Evolutionary conservation across 78 protist genomes (phyloP).

Genomic region (Emiliania huxleyi): DNA sequence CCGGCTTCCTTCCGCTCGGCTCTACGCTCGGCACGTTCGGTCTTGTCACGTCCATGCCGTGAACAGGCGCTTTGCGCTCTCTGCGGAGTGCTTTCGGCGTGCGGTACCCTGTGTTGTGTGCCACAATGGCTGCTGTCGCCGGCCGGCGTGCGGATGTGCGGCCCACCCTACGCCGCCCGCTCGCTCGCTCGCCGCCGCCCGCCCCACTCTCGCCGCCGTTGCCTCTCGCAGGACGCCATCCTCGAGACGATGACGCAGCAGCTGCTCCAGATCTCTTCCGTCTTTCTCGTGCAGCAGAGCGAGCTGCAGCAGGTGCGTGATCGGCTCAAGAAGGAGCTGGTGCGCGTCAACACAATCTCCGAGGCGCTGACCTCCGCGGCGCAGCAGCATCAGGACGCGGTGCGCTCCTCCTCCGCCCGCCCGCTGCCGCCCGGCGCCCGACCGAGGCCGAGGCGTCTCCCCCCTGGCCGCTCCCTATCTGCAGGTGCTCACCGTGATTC

Average conservation of each 20-base stretch:
- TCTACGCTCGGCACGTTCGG: no score
- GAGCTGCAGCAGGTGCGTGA: neutral
- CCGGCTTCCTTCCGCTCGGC: no score
- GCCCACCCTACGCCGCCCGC: no score
- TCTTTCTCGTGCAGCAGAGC: conserved; percentile 11
- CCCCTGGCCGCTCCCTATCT: neutral
- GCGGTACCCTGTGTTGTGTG: no score
- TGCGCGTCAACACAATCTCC: neutral
- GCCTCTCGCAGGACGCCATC: neutral
- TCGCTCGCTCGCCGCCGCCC: no score
- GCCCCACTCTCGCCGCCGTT: no score
- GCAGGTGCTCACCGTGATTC: neutral
- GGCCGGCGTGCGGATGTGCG: no score
- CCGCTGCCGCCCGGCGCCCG: neutral
- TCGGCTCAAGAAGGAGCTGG: neutral
- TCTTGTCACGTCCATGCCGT: no score
- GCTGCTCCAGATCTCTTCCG: conserved; percentile 8
- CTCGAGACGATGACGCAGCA: conserved; percentile 3
- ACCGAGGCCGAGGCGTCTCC: neutral
- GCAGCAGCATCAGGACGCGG: conserved; percentile 27
- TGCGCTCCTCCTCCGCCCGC: neutral
- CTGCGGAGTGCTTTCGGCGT: no score
- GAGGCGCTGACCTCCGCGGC: neutral
- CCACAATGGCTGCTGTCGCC: no score
- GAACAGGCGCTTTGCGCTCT: no score